Base-by-base conservation (phyloP, 2,329 filamentous ascomycete genomes). In the Byssoonygena ceratinophila region DNA sequence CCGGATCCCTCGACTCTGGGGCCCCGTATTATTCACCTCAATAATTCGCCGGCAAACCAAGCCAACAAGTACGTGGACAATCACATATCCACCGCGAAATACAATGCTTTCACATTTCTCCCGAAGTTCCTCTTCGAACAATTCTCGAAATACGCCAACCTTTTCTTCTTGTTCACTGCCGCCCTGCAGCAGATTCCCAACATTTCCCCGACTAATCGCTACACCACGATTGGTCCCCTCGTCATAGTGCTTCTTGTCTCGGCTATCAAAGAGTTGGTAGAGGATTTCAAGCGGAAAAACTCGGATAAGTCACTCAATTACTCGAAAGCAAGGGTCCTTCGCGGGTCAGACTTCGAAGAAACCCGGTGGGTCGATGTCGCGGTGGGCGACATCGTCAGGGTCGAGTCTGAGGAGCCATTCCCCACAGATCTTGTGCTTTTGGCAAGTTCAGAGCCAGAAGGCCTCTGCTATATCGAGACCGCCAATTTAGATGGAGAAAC, bases 111-210 rank as follows among this genome's bases (percentile, higher is more conserved):
- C 51, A 95, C 89, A 18, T 98, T 98, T 69, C 66, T 97, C 16
- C 92, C 92, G 47, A 98, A 98, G 70, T 98, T 98, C 71, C 76
- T 98, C 53, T 89, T 91, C 68, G 92, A 98, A 69, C 92, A 98
- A 68, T 98, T 98, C 72, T 96, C 90, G 56, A 98, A 96, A 75
- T 95, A 96, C 70, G 92, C 92, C 75, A 98, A 98, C 71, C 72
- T 98, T 64, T 98, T 98, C 76, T 98, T 98, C 85, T 80, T 98
- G 67, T 97, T 98, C 70, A 98, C 92, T 34, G 90, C 92, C 14
- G 83, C 81, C 37, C 74, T 98, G 43, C 92, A 98, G 73, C 92
- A 98, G 68, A 95, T 98, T 56, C 92, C 92, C 20, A 84, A 85
- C 59, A 84, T 98, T 56, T 95, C 90, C 31, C 92, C 94, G 6